Conservation (phyloP, 1,284 basidiomycete genomes). For the Ceratobasidium papillatum region DNA sequence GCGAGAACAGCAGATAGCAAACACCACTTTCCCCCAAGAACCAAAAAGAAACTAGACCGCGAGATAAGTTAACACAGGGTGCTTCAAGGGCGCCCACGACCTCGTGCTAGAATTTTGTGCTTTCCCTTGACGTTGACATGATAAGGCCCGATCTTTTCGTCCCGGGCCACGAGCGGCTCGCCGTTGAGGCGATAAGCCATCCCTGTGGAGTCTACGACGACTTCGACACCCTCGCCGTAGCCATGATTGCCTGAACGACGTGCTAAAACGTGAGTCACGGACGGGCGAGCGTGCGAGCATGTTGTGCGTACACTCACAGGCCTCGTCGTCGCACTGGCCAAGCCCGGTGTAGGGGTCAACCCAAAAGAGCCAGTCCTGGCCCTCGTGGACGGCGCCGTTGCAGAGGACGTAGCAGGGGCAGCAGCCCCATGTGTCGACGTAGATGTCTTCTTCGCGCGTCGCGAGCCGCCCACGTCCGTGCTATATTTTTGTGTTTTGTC, state of each 20-base stretch:
- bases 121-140: slow-evolving; percentile 34
- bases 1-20: neutral
- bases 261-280: neutral
- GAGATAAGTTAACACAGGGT: neutral
- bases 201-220: slow-evolving; percentile 10
- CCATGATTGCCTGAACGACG: slow-evolving; percentile 14
- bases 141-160: slow-evolving; percentile 33
- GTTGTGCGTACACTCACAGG: slow-evolving; percentile 35
- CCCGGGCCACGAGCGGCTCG: slow-evolving; percentile 28
- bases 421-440: slow-evolving; percentile 38
- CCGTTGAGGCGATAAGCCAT: slow-evolving; percentile 32
- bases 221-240: slow-evolving; percentile 22
- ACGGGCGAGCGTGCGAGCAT: neutral
- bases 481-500: neutral
- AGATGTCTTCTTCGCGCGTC: slow-evolving; percentile 31
- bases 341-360: slow-evolving; percentile 32
- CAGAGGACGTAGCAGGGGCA: slow-evolving; percentile 37
- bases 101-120: slow-evolving; percentile 29
- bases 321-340: slow-evolving; percentile 36
- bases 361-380: slow-evolving; percentile 36
- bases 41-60: slow-evolving; percentile 1
- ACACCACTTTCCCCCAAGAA: neutral
- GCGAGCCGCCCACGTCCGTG: slow-evolving; percentile 32
- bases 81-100: slow-evolving; percentile 4
- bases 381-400: slow-evolving; percentile 23